Conservation (phyloP, 169 alveolate genomes). For the Besnoitia besnoiti region DNA sequence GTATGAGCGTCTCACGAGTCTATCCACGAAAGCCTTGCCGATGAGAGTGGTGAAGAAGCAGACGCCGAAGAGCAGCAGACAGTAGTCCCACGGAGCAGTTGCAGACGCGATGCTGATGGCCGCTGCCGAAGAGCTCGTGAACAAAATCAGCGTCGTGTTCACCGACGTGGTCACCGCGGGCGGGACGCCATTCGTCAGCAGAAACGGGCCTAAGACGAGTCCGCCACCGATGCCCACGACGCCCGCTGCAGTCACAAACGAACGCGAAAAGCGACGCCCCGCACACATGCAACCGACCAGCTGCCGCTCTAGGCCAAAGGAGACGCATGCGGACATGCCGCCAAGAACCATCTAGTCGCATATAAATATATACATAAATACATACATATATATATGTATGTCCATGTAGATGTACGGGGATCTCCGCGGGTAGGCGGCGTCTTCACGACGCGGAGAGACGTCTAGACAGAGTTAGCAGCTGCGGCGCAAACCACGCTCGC, state of each 20-base stretch:
- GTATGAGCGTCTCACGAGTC: constrained; percentile 29
- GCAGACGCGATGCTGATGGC: constrained; percentile 46
- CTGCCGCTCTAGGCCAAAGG: too few species aligned
- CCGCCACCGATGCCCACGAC: constrained; percentile 80
- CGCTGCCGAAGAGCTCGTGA: constrained; percentile 67
- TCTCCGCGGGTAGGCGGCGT: background rate
- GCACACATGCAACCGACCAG: too few species aligned
- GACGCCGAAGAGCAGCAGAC: constrained; percentile 42
- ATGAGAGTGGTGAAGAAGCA: constrained; percentile 57
- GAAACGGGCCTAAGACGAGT: constrained; percentile 77
- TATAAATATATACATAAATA: background rate
- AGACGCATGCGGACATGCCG: too few species aligned
- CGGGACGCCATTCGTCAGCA: constrained; percentile 74
- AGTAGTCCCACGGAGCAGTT: constrained; percentile 50
- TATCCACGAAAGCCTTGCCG: constrained; percentile 62
- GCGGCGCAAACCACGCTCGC: background rate
- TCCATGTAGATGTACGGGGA: background rate
- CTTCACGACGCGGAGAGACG: too few species aligned
- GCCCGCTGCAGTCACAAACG: constrained; percentile 69
- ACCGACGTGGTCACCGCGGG: constrained; percentile 74
- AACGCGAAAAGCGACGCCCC: too few species aligned
- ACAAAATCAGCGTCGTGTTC: constrained; percentile 53
- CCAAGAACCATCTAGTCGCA: background rate
- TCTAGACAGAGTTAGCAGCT: background rate
- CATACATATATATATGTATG: background rate